Evolutionary conservation across 176 grass and related monocot genomes (phyloP).

Genomic region (Puccinellia tenuiflora): DNA sequence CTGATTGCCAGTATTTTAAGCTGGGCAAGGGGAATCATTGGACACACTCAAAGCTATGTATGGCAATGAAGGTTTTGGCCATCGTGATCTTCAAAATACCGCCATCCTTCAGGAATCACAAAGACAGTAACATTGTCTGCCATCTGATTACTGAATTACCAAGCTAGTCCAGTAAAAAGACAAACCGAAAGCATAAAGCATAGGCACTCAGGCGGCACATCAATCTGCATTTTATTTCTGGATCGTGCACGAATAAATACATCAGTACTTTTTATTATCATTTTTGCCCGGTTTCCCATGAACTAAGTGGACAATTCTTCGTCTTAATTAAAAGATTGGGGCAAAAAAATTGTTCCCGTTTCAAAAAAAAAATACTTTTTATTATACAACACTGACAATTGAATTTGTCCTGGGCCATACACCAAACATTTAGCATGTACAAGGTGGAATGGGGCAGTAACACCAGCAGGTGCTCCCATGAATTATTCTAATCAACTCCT

Average conservation of each 20-base stretch:
- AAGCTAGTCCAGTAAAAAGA: neutral
- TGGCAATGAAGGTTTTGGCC: neutral
- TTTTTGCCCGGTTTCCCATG: no score
- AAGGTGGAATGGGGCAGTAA: neutral
- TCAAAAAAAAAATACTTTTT: no score
- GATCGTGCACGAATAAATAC: neutral
- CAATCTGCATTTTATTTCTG: neutral
- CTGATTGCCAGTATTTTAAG: neutral
- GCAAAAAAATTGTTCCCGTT: no score
- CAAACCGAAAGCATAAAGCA: neutral
- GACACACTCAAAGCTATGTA: neutral
- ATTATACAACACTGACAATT: neutral
- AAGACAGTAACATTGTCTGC: neutral
- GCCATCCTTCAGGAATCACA: neutral
- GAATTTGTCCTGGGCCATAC: neutral
- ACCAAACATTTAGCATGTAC: neutral
- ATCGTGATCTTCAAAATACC: neutral
- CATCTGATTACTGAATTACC: neutral
- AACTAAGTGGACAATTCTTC: no score
- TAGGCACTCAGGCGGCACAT: neutral
- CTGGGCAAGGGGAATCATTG: no score
- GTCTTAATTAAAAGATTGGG: no score
- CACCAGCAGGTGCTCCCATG: neutral
- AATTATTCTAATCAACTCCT: neutral
- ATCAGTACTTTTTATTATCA: neutral